Conservation (phyloP, 2,329 filamentous ascomycete genomes). For the Pseudogymnoascus sp. region DNA sequence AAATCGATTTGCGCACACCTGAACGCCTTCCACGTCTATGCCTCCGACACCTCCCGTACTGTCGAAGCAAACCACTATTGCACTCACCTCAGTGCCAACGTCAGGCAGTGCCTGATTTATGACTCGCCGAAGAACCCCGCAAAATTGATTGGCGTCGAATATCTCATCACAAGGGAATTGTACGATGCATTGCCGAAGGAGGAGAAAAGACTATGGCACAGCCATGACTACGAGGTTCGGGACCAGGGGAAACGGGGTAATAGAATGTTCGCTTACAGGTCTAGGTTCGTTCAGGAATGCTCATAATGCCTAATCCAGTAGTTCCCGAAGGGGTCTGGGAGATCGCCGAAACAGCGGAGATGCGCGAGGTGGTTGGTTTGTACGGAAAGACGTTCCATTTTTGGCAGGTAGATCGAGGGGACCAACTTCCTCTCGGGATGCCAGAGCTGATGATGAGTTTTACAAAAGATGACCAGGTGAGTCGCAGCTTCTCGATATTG, state of each 20-base stretch:
- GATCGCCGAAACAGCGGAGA: conserved; percentile 67
- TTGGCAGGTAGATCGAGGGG: conserved; percentile 75
- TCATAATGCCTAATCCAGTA: conserved; percentile 63
- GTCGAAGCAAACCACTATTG: conserved; percentile 85
- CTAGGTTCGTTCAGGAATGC: conserved; percentile 70
- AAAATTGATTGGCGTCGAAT: conserved; percentile 75
- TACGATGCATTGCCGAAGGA: conserved; percentile 58
- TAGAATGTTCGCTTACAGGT: conserved; percentile 18
- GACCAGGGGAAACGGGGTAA: neutral
- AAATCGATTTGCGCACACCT: conserved; percentile 74
- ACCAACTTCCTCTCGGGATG: conserved; percentile 52
- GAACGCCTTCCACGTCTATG: conserved; percentile 81
- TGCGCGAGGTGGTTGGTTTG: conserved; percentile 65
- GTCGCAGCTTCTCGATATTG: neutral
- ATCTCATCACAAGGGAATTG: conserved; percentile 57
- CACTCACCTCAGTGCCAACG: conserved; percentile 63
- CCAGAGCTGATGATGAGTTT: conserved; percentile 61
- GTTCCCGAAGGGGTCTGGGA: conserved; percentile 63
- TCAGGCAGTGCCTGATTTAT: conserved; percentile 81
- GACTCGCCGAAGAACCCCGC: conserved; percentile 61
- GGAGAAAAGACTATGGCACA: conserved; percentile 75
- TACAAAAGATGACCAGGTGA: conserved; percentile 42
- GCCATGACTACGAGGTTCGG: conserved; percentile 44
- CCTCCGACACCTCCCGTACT: conserved; percentile 56
- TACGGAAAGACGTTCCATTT: conserved; percentile 84